Conservation (phyloP, 179 eudicot species). For the Kewa caespitosa region DNA sequence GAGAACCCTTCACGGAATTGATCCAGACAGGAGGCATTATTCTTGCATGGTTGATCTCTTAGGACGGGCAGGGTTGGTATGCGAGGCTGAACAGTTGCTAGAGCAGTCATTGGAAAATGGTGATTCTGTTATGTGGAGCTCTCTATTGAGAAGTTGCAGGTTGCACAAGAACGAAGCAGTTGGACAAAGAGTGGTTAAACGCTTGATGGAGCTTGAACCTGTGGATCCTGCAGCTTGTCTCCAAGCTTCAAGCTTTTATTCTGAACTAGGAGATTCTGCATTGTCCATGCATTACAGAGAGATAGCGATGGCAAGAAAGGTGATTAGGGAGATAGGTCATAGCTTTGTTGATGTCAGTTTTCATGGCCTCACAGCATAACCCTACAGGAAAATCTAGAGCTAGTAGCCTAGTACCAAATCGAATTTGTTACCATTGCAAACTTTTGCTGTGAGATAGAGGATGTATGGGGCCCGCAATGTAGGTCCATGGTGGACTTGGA, state of each 20-base stretch:
- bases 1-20: slow-evolving; percentile 37
- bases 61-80: slow-evolving; percentile 63
- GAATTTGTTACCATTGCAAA: slow-evolving; percentile 18
- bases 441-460: background rate
- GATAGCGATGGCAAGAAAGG: slow-evolving; percentile 46
- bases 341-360: slow-evolving; percentile 42
- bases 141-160: slow-evolving; percentile 66
- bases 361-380: slow-evolving; percentile 12
- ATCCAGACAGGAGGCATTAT: slow-evolving; percentile 59
- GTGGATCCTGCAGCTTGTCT: slow-evolving; percentile 42
- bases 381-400: background rate
- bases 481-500: background rate
- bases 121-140: slow-evolving; percentile 57
- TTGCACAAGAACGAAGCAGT: slow-evolving; percentile 47
- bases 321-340: slow-evolving; percentile 43
- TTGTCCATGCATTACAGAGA: slow-evolving; percentile 41
- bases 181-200: slow-evolving; percentile 47
- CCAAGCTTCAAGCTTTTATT: slow-evolving; percentile 55
- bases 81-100: slow-evolving; percentile 65
- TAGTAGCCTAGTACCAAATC: too few species aligned
- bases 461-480: background rate
- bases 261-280: slow-evolving; percentile 53
- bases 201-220: slow-evolving; percentile 51
- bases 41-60: slow-evolving; percentile 76
- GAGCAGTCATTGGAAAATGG: slow-evolving; percentile 34